Conservation (phyloP, 2,329 filamentous ascomycete genomes). For the Venturia oleaginea region DNA sequence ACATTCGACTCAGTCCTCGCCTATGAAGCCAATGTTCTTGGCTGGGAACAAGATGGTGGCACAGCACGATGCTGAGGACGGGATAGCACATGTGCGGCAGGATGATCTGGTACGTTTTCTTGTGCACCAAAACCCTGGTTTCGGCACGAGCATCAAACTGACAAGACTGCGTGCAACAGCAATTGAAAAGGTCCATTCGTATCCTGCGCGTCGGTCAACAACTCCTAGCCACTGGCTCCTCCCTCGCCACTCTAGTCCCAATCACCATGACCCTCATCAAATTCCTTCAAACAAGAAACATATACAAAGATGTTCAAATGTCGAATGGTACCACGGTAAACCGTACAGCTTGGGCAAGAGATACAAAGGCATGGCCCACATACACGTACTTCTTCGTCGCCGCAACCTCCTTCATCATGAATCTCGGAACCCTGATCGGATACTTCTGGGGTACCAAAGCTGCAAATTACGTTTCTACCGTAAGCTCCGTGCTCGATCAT, state of each 20-base stretch:
- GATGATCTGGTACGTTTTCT: background rate
- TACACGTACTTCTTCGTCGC: slow-evolving; percentile 32
- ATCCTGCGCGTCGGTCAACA: slow-evolving; percentile 29
- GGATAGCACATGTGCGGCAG: background rate
- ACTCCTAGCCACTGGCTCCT: slow-evolving; percentile 25
- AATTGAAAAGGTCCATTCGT: slow-evolving; percentile 31
- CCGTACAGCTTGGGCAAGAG: slow-evolving; percentile 31
- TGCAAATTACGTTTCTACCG: slow-evolving; percentile 26
- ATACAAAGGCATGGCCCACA: slow-evolving; percentile 31
- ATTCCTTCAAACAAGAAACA: slow-evolving; percentile 27
- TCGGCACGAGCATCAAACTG: background rate
- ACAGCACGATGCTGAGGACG: background rate
- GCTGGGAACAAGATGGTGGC: background rate
- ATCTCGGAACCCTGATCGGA: slow-evolving; percentile 26
- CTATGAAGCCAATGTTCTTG: slow-evolving; percentile 6
- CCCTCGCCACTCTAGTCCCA: slow-evolving; percentile 27
- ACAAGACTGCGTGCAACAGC: background rate
- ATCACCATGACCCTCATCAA: slow-evolving; percentile 30
- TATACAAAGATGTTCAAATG: slow-evolving; percentile 20
- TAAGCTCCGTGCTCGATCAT: slow-evolving; percentile 24
- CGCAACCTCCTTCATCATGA: slow-evolving; percentile 24
- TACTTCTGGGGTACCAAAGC: slow-evolving; percentile 24
- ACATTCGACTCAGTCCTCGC: background rate
- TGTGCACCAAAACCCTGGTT: background rate
- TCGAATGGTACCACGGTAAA: slow-evolving; percentile 15